Conservation (phyloP, 805 yeast species). For the Jamesozyma hellenica region DNA sequence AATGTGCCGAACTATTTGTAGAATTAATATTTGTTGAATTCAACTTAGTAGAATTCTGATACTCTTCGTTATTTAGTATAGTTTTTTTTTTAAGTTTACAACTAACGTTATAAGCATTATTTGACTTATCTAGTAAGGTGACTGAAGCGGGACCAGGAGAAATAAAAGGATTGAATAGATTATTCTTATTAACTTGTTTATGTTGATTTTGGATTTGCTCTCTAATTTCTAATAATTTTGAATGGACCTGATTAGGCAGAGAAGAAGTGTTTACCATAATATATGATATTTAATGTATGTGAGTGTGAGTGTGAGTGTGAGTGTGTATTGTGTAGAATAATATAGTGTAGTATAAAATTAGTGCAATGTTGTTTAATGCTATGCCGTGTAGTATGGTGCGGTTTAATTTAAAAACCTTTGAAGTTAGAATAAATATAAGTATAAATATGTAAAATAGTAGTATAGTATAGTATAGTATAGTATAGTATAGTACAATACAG, state of each 20-base stretch:
- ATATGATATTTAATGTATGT: no score
- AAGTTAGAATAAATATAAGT: no score
- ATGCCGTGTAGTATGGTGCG: no score
- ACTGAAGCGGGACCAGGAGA: conserved; percentile 43
- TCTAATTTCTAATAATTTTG: conserved; percentile 7
- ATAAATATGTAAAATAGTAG: no score
- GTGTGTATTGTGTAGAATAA: background rate
- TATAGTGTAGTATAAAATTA: background rate
- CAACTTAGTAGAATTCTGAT: background rate
- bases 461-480: no score
- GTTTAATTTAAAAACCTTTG: no score
- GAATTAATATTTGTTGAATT: background rate
- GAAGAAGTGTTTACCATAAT: conserved; percentile 2
- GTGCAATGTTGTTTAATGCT: background rate
- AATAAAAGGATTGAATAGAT: conserved; percentile 18
- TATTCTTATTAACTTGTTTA: conserved; percentile 4
- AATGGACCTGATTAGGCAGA: background rate
- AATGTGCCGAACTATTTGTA: no score
- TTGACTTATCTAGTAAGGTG: conserved; percentile 20
- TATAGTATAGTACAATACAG: no score
- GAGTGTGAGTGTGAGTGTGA: background rate
- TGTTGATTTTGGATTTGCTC: conserved; percentile 8
- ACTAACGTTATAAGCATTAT: background rate
- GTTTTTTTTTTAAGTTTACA: background rate
- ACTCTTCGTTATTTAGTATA: background rate